Evolutionary conservation across 192 early-diverging fungal genomes (phyloP).

Genomic region (Chytriomyces sp.): DNA sequence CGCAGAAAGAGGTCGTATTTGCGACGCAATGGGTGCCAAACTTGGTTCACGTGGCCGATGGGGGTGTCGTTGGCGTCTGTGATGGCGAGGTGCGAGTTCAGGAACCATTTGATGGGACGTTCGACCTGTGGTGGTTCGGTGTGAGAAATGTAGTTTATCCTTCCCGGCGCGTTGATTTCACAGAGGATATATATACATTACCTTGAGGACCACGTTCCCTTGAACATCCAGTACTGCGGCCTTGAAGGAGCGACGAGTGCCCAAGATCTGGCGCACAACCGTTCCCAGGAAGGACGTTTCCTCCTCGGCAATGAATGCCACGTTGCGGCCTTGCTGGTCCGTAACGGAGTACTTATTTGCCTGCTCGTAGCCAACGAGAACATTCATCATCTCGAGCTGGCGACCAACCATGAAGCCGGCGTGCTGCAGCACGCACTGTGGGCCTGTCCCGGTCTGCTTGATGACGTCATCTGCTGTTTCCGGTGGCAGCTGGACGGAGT

Average conservation of each 20-base stretch:
- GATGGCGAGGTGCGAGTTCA: slow-evolving; percentile 75
- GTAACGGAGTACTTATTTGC: slow-evolving; percentile 85
- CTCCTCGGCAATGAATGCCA: slow-evolving; percentile 84
- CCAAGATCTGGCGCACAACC: slow-evolving; percentile 70
- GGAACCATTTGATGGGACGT: slow-evolving; percentile 72
- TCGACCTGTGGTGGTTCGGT: slow-evolving; percentile 20
- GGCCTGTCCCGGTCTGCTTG: slow-evolving; percentile 44
- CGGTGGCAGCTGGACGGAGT: too few species aligned
- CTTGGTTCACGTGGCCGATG: slow-evolving; percentile 83
- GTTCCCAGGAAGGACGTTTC: slow-evolving; percentile 59
- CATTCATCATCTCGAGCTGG: slow-evolving; percentile 86
- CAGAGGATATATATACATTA: too few species aligned
- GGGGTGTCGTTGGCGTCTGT: slow-evolving; percentile 56
- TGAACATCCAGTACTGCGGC: slow-evolving; percentile 71
- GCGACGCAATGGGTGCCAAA: neutral
- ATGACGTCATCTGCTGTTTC: slow-evolving; percentile 47
- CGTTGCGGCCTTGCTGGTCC: slow-evolving; percentile 51
- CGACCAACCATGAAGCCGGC: slow-evolving; percentile 68
- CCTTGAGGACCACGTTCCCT: slow-evolving; percentile 73
- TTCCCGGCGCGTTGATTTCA: neutral
- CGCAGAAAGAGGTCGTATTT: neutral
- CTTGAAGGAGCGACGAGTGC: slow-evolving; percentile 74
- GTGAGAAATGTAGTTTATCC: neutral
- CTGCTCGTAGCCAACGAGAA: slow-evolving; percentile 75
- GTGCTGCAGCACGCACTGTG: slow-evolving; percentile 44